phyloP scores from a whole-genome alignment of 768 basidiomycete species.

The Rossbeevera mucosa region DNA sequence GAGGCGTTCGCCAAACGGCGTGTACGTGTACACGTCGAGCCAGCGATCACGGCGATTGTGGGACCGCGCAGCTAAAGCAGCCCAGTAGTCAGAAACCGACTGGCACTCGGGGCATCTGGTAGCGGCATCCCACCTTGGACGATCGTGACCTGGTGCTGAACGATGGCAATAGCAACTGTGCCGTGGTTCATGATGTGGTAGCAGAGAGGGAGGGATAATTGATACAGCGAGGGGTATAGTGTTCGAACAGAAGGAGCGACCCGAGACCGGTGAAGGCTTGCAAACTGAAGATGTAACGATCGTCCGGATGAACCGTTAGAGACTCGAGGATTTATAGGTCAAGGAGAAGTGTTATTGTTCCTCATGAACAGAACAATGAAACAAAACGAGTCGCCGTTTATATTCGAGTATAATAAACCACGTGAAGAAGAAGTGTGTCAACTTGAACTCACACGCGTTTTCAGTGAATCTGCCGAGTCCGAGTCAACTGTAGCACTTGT shows the following conservation, averaged over 20 bases:
- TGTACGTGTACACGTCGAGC: constrained; percentile 62
- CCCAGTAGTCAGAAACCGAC: constrained; percentile 1
- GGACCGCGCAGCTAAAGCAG: constrained; percentile 46
- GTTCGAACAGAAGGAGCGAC: constrained; percentile 9
- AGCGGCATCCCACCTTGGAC: constrained; percentile 49
- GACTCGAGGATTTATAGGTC: constrained; percentile 19
- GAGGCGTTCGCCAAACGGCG: constrained; percentile 59
- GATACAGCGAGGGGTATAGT: constrained; percentile 15
- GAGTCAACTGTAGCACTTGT: neutral
- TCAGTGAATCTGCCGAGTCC: neutral
- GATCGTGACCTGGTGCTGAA: constrained; percentile 63
- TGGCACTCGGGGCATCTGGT: neutral
- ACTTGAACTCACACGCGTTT: neutral
- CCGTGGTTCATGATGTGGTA: constrained; percentile 46
- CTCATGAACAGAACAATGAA: constrained; percentile 5
- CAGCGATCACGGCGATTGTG: constrained; percentile 53
- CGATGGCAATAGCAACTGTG: constrained; percentile 62
- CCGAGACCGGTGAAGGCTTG: neutral
- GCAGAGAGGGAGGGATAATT: constrained; percentile 7
- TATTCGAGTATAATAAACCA: neutral
- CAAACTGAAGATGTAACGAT: neutral
- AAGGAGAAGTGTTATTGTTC: constrained; percentile 19
- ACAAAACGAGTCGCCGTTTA: constrained; percentile 12
- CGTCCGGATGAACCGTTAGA: neutral
- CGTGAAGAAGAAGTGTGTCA: neutral